A percentile compares a stretch with the other conserved stretches of the same genome.
Conservation (phyloP, 2,329 filamentous ascomycete genomes). For the Simplicillium aogashimaense region DNA sequence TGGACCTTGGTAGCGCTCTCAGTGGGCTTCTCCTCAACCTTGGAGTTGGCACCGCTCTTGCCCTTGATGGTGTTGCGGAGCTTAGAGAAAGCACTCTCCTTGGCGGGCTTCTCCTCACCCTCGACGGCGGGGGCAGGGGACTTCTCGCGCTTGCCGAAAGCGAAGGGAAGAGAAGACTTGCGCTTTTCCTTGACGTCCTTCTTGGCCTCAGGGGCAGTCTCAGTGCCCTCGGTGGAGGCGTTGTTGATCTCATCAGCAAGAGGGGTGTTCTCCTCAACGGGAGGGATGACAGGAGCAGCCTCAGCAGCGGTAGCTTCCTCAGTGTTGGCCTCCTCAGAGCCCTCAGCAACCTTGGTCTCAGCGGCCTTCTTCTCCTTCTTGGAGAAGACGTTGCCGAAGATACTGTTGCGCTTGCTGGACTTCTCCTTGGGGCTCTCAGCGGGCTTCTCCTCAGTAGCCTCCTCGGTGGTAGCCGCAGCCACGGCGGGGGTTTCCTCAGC, state of each 20-base stretch:
- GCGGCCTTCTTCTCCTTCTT: slow-evolving; percentile 51
- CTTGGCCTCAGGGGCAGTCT: slow-evolving; percentile 41
- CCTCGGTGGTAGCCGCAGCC: slow-evolving; percentile 9
- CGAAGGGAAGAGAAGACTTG: slow-evolving; percentile 67
- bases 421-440: slow-evolving; percentile 32
- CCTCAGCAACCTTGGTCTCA: slow-evolving; percentile 33
- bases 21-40: slow-evolving; percentile 30
- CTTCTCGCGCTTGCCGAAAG: slow-evolving; percentile 70
- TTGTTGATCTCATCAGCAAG: slow-evolving; percentile 43
- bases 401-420: slow-evolving; percentile 46
- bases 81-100: slow-evolving; percentile 47
- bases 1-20: slow-evolving; percentile 18
- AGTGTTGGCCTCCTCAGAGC: slow-evolving; percentile 22
- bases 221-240: slow-evolving; percentile 38
- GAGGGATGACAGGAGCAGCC: slow-evolving; percentile 48
- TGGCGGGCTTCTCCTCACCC: slow-evolving; percentile 46
- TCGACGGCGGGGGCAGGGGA: slow-evolving; percentile 47
- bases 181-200: slow-evolving; percentile 72
- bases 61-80: slow-evolving; percentile 46
- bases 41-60: slow-evolving; percentile 25
- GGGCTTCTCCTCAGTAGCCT: slow-evolving; percentile 19
- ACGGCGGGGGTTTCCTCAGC: slow-evolving; percentile 26
- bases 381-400: slow-evolving; percentile 41
- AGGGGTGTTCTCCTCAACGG: slow-evolving; percentile 46
- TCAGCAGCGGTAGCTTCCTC: slow-evolving; percentile 35